Conservation (phyloP, 371 early-diverging fungal species). For the Paraphysoderma sedebokerense region DNA sequence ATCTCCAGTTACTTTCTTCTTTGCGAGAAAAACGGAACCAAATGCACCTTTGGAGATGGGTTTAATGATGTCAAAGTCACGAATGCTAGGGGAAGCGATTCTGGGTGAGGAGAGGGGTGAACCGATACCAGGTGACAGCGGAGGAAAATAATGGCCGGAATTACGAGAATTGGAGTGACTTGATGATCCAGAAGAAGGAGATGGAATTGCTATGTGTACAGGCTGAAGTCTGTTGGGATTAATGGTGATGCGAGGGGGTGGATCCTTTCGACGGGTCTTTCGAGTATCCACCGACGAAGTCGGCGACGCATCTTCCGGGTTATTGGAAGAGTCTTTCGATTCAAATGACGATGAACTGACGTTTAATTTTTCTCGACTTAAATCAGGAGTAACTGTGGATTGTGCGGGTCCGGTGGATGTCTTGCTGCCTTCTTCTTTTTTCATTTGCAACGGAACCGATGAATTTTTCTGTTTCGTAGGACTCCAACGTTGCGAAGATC, state of each 20-base stretch:
- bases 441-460: too few relatives aligned
- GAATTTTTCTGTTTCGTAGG: too few relatives aligned
- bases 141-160: background rate
- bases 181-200: background rate
- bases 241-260: background rate
- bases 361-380: too few relatives aligned
- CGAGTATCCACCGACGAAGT: background rate
- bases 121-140: constrained; percentile 7
- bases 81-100: constrained; percentile 46
- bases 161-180: background rate
- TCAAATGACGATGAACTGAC: too few relatives aligned
- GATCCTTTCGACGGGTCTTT: background rate
- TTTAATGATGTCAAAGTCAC: constrained; percentile 81
- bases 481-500: too few relatives aligned
- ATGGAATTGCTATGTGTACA: too few relatives aligned
- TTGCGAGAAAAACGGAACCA: constrained; percentile 75
- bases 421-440: too few relatives aligned
- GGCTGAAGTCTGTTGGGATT: too few relatives aligned
- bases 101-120: constrained; percentile 25
- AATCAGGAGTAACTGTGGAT: too few relatives aligned
- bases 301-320: background rate
- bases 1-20: constrained; percentile 65
- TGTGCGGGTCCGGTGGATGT: too few relatives aligned
- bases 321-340: too few relatives aligned
- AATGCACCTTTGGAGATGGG: constrained; percentile 84